Evolutionary conservation across 306 rosid genomes (phyloP), one percentile per base, ranked within the genome.

Genomic region (Canavalia ensiformis): DNA sequence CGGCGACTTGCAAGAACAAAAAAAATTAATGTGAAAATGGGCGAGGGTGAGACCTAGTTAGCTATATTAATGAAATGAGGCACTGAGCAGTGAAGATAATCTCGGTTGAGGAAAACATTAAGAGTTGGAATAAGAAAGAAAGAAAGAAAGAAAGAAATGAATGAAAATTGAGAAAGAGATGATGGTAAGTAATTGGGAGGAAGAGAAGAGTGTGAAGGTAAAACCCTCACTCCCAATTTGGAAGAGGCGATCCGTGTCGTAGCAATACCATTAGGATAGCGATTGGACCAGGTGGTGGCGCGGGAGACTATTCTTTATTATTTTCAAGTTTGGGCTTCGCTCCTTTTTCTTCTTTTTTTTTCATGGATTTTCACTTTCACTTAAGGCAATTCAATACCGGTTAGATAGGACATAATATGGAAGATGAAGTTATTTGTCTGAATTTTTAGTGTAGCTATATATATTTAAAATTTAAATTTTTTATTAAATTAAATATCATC

Each of bases 281-380:
- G 63, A 83, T 83, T 77, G 74, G 55, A 41, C 78, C 82, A 50
- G 9, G 6, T 31, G 56, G 46, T 50, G 74, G 29, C 76, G 85
- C 85, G 81, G 85, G 81, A 82, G 80, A 70, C 52, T 31, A 0
- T 78, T 33, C 1, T 66, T 55, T 64, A 55, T 13, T 55, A 0
- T 42, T 78, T 65, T 30, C 5, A 41, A 63, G 3, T 77, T 64
- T 35, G 8, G 39, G 5, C 1, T 37, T 37, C 41, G 4, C 41
- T 37, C 25, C 25, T 18, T 18, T 18, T 18, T 18, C 25, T 18
- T 18, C 0, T 18, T 18, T 0, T 18, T 18, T 18, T 18, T 18
- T 18, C 25, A 18, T 18, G 25, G 25, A 18, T 18, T 18, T 18
- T 18, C 25, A 18, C 25, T 18, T 18, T 18, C 25, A 18, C 25